These are phyloP conservation scores for Ocimum tenuiflorum DNA, from an alignment of 257 asterid genomes.

Conservation along the genomic window DNA sequence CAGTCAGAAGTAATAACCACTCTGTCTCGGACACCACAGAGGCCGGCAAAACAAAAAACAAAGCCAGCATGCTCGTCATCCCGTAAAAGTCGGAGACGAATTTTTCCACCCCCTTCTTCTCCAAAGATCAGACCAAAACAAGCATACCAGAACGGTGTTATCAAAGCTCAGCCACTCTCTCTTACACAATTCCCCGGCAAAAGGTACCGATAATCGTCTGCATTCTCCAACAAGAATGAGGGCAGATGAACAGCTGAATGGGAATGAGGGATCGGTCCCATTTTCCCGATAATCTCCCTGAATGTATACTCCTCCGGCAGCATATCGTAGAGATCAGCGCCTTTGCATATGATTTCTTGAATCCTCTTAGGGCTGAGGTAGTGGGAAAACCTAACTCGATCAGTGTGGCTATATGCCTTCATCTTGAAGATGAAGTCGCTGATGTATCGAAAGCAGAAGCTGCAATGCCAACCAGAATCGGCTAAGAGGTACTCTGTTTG, in stretches of 20 bases:
- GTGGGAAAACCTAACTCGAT: slow-evolving; percentile 49
- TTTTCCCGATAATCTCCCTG: slow-evolving; percentile 50
- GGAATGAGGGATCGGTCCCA: slow-evolving; percentile 62
- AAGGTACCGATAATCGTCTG: slow-evolving; percentile 44
- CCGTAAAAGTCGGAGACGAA: too few species aligned
- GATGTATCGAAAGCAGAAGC: slow-evolving; percentile 58
- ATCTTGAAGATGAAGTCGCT: slow-evolving; percentile 63
- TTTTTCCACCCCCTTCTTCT: neutral
- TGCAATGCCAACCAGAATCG: slow-evolving; percentile 77
- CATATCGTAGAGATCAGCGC: slow-evolving; percentile 60
- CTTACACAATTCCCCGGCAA: slow-evolving; percentile 57
- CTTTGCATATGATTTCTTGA: slow-evolving; percentile 51
- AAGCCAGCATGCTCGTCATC: too few species aligned
- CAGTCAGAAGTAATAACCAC: too few species aligned
- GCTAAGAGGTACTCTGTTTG: slow-evolving; percentile 47
- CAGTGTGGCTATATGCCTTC: slow-evolving; percentile 70
- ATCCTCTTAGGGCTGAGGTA: slow-evolving; percentile 48
- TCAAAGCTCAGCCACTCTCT: slow-evolving; percentile 33
- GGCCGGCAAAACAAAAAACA: too few species aligned
- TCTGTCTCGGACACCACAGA: too few species aligned
- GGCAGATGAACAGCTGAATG: slow-evolving; percentile 61
- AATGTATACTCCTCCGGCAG: slow-evolving; percentile 67
- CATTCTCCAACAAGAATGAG: slow-evolving; percentile 39
- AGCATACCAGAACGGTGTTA: neutral
- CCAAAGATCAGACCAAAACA: slow-evolving; percentile 13